phyloP scores from a whole-genome alignment of 2,329 filamentous ascomycete genomes.

The Aspergillus sp. region DNA sequence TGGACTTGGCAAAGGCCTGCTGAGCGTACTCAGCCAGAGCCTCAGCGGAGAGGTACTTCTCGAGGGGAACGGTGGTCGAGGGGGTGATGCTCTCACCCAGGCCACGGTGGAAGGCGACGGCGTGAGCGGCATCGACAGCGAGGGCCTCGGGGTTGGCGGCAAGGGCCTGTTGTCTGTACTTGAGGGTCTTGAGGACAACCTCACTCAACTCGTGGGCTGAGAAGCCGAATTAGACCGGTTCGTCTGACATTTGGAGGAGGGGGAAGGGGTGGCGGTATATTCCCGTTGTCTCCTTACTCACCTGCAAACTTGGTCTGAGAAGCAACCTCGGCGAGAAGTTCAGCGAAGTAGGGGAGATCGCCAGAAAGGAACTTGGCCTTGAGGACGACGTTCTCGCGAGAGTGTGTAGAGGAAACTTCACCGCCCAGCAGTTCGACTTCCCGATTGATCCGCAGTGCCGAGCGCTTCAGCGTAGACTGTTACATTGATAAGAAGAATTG shows the following conservation, averaged over 20 bases:
- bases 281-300: slow-evolving; percentile 37
- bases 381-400: slow-evolving; percentile 87
- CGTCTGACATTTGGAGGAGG: background rate
- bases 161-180: slow-evolving; percentile 73
- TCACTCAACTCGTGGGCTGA: slow-evolving; percentile 88
- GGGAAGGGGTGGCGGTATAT: background rate
- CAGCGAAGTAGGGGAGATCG: slow-evolving; percentile 95
- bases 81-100: slow-evolving; percentile 79
- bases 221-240: slow-evolving; percentile 18
- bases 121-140: slow-evolving; percentile 83
- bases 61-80: slow-evolving; percentile 68
- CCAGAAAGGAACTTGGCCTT: slow-evolving; percentile 93
- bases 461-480: slow-evolving; percentile 83
- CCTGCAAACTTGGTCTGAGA: slow-evolving; percentile 81
- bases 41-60: slow-evolving; percentile 77
- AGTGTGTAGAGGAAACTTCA: slow-evolving; percentile 83
- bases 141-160: slow-evolving; percentile 64
- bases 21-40: slow-evolving; percentile 74
- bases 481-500: slow-evolving; percentile 39
- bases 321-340: slow-evolving; percentile 90
- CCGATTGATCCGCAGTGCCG: slow-evolving; percentile 87
- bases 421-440: slow-evolving; percentile 94
- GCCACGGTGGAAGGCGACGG: slow-evolving; percentile 87
- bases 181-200: slow-evolving; percentile 76
- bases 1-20: slow-evolving; percentile 81